Evolutionary conservation across 2,329 filamentous ascomycete species (phyloP), one percentile per base, ranked within the genome.

Genomic region (Lizonia empirigonia): DNA sequence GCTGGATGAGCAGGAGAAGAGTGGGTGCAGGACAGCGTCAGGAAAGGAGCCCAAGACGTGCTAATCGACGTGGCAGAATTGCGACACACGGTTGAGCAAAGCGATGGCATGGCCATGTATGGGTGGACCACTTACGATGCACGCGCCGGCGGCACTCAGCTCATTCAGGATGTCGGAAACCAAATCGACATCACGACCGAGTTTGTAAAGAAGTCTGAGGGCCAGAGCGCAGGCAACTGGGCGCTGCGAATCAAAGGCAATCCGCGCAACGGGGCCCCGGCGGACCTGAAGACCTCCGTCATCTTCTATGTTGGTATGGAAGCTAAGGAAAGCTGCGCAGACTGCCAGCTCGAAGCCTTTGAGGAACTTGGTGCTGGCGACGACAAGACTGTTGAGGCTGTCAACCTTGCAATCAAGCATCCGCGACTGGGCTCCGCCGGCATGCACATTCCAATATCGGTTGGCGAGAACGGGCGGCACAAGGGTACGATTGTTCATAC

Each of bases 121-220:
- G 93, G 93, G 55, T 99, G 94, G 93, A 91, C 96, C 63, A 89
- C 94, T 70, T 99, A 95, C 74, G 92, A 97, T 75, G 85, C 90
- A 24, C 82, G 93, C 50, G 86, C 80, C 44, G 94, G 93, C 53
- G 94, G 93, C 39, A 80, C 88, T 15, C 90, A 97, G 74, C 88
- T 88, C 1, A 92, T 97, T 49, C 89, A 93, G 67, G 94, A 97
- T 70, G 85, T 85, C 42, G 86, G 84, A 34, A 97, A 97, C 75
- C 83, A 83, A 44, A 82, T 97, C 56, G 91, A 97, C 75, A 82
- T 97, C 55, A 94, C 89, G 7, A 96, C 93, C 20, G 88, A 89
- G 33, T 96, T 97, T 74, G 85, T 96, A 68, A 97, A 97, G 76
- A 81, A 94, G 20, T 88, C 90, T 2, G 91, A 91, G 19, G 91